Conservation (phyloP, 768 basidiomycete genomes). For the Neoboletus magnificus region DNA sequence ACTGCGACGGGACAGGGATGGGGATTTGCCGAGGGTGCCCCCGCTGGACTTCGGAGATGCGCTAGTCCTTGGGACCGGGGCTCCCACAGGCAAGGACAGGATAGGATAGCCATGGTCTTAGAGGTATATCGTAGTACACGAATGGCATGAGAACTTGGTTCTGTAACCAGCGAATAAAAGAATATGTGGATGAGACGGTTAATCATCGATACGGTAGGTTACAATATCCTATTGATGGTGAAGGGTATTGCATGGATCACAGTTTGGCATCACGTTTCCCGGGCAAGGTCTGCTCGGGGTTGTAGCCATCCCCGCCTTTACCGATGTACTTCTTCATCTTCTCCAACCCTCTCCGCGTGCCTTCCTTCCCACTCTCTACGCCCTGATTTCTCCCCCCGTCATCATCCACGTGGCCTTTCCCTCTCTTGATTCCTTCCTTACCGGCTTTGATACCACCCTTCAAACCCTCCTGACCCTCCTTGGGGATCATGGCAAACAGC, state of each 20-base stretch:
- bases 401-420: neutral
- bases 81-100: too few relatives aligned
- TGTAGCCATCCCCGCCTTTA: slow-evolving; percentile 7
- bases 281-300: slow-evolving; percentile 4
- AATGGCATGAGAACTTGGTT: too few relatives aligned
- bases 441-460: neutral
- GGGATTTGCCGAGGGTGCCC: too few relatives aligned
- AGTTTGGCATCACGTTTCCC: slow-evolving; percentile 24
- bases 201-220: neutral
- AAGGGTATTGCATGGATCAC: slow-evolving; percentile 15
- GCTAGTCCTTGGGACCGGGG: too few relatives aligned
- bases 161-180: too few relatives aligned
- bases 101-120: too few relatives aligned
- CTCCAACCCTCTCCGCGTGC: slow-evolving; percentile 8
- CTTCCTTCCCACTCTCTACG: slow-evolving; percentile 7
- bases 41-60: too few relatives aligned
- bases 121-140: too few relatives aligned
- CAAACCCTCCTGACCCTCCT: slow-evolving; percentile 2
- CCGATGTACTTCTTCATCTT: slow-evolving; percentile 4
- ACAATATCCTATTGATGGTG: neutral
- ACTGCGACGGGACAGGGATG: too few relatives aligned
- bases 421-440: slow-evolving; percentile 3
- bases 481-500: slow-evolving; percentile 9
- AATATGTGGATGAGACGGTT: neutral
- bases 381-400: neutral